These are phyloP conservation scores for Chamaenerion angustifolium DNA, from an alignment of 345 rosid genomes.

Conservation along the genomic window DNA sequence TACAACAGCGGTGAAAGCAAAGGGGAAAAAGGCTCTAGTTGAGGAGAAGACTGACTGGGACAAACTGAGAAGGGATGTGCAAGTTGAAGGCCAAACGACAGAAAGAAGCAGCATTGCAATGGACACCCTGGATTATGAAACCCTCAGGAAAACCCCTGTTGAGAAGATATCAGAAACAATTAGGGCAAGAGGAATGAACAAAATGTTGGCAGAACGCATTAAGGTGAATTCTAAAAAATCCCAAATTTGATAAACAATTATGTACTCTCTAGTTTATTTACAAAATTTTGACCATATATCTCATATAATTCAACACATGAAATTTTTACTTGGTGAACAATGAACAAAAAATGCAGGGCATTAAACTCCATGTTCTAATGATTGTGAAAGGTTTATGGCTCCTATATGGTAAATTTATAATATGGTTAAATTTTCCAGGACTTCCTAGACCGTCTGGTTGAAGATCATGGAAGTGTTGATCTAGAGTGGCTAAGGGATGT, in stretches of 20 bases:
- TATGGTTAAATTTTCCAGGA: slow-evolving; percentile 39
- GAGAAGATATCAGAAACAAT: slow-evolving; percentile 46
- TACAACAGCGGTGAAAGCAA: slow-evolving; percentile 19
- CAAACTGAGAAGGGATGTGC: slow-evolving; percentile 42
- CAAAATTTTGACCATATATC: neutral
- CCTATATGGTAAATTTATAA: neutral
- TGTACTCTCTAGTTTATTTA: too few species aligned
- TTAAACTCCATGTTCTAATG: too few species aligned
- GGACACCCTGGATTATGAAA: slow-evolving; percentile 86
- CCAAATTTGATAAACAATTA: neutral
- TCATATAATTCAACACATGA: too few species aligned
- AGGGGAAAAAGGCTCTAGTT: slow-evolving; percentile 25
- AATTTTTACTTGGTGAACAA: too few species aligned
- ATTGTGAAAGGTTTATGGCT: too few species aligned
- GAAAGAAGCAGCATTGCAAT: slow-evolving; percentile 37
- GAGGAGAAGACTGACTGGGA: slow-evolving; percentile 70
- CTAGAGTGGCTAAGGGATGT: slow-evolving; percentile 89
- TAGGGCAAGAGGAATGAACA: slow-evolving; percentile 82
- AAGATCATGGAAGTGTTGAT: slow-evolving; percentile 61
- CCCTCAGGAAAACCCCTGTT: slow-evolving; percentile 45
- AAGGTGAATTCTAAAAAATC: slow-evolving; percentile 27
- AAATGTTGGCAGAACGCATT: slow-evolving; percentile 76
- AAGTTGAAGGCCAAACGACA: slow-evolving; percentile 17
- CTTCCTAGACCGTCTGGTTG: slow-evolving; percentile 53
- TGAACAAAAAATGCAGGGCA: too few species aligned